Conservation (phyloP, 1,284 basidiomycete species). For the Flammula alnicola region DNA sequence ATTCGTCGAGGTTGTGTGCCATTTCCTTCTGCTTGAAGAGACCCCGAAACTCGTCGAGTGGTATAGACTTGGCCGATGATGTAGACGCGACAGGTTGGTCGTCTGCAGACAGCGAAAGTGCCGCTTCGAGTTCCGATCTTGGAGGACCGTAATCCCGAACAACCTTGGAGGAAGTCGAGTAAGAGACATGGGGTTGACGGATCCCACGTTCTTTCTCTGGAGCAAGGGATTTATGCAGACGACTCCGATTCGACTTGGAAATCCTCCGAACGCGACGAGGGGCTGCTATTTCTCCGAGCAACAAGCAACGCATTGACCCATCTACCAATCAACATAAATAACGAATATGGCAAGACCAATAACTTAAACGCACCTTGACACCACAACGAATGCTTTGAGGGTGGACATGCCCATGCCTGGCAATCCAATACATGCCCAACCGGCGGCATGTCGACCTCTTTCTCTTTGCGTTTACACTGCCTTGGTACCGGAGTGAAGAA, state of each 20-base stretch:
- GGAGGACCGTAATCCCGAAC: neutral
- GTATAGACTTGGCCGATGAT: neutral
- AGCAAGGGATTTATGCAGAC: slow-evolving; percentile 11
- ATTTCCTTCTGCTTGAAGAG: neutral
- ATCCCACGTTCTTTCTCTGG: neutral
- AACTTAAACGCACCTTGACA: slow-evolving; percentile 42
- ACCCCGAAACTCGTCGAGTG: neutral
- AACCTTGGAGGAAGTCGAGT: slow-evolving; percentile 3
- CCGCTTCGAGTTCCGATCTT: neutral
- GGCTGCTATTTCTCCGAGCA: slow-evolving; percentile 21
- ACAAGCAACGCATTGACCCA: slow-evolving; percentile 22
- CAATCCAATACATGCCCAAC: slow-evolving; percentile 35
- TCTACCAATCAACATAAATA: slow-evolving; percentile 9
- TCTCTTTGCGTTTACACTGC: slow-evolving; percentile 54
- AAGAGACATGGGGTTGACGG: slow-evolving; percentile 10
- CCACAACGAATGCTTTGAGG: slow-evolving; percentile 46
- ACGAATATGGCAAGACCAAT: slow-evolving; percentile 3
- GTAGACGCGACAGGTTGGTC: slow-evolving; percentile 4
- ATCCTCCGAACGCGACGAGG: slow-evolving; percentile 11
- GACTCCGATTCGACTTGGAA: slow-evolving; percentile 21
- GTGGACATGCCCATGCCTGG: slow-evolving; percentile 50
- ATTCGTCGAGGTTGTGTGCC: slow-evolving; percentile 4
- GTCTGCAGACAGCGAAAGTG: neutral
- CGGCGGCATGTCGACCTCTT: slow-evolving; percentile 34
- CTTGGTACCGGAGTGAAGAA: slow-evolving; percentile 61